Evolutionary conservation across 352 stramenopile species (phyloP), one percentile per base, ranked within the genome.

Genomic region (Pythium vanterpoolii): DNA sequence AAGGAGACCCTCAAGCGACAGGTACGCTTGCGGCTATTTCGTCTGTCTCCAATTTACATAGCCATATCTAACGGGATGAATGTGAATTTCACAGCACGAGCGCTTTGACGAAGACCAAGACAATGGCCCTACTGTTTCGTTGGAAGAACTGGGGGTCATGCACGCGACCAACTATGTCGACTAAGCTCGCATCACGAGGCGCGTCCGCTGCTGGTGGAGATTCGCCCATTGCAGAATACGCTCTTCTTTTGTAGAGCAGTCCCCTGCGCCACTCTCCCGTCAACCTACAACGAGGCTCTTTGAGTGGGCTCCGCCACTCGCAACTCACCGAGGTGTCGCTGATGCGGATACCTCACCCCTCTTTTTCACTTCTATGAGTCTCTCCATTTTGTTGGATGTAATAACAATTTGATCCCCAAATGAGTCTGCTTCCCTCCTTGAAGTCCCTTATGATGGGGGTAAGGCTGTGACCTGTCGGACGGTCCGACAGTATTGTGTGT

Each of bases 121-220:
- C 38, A 70, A 86, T 51, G 56, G 63, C 38, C 63, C 62, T 16
- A 71, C 46, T 6, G 57, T 71, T 66, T 89, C 81, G 45, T 79
- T 85, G 18, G 81, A 91, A 65, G 86, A 95, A 66, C 81, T 95
- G 27, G 83, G 83, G 45, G 86, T 95, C 46, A 75, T 83, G 47
- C 86, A 93, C 60, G 82, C 78, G 44, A 92, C 82, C 65, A 87
- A 86, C 34, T 95, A 95, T 74, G 71, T 85, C 43, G 83, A 95
- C 61, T 89, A 89, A 75, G 33, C 8, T 46, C 40, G 11, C 40
- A 46, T 24, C 10, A 39, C 33, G 33, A 39, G 33, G 33, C 33
- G 8, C 33, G n/a, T n/a, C n/a, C n/a, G n/a, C n/a, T n/a, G n/a
- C n/a, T n/a, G n/a, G n/a, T n/a, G n/a, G n/a, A 39, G 8, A 39